phyloP scores from a whole-genome alignment of 1,284 basidiomycete genomes.

The Thelephora terrestris region DNA sequence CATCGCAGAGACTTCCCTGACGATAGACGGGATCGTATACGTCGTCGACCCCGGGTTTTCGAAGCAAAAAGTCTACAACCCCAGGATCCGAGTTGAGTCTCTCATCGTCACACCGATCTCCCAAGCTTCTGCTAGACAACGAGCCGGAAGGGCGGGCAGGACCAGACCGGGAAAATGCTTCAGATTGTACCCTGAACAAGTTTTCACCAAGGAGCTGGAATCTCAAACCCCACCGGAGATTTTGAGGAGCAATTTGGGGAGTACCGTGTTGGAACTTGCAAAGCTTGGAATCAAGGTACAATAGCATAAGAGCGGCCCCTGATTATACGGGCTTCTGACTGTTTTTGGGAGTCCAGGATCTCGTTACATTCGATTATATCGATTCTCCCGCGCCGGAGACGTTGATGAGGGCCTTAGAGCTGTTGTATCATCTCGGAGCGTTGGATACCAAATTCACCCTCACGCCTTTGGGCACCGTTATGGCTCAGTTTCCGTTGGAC shows the following conservation, averaged over 20 bases:
- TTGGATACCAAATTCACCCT: constrained; percentile 85
- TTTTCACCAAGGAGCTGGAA: constrained; percentile 82
- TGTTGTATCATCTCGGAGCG: constrained; percentile 80
- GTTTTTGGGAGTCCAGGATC: constrained; percentile 36
- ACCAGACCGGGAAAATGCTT: constrained; percentile 91
- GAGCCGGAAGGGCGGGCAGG: constrained; percentile 85
- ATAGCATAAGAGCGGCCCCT: too few relatives aligned
- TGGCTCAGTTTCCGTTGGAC: constrained; percentile 95
- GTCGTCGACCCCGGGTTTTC: constrained; percentile 91
- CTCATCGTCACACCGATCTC: constrained; percentile 85
- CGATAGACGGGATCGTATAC: constrained; percentile 92
- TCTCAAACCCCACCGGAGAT: constrained; percentile 91
- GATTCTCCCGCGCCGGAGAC: constrained; percentile 89
- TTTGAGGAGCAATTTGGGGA: constrained; percentile 75
- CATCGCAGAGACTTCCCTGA: constrained; percentile 91
- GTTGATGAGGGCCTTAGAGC: constrained; percentile 85
- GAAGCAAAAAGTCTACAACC: constrained; percentile 90
- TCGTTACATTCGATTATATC: constrained; percentile 83
- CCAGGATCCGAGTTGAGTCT: constrained; percentile 83
- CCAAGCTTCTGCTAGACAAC: constrained; percentile 85
- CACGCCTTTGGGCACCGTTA: constrained; percentile 73
- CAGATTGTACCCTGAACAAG: constrained; percentile 85
- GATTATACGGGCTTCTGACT: neutral
- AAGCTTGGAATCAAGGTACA: constrained; percentile 73
- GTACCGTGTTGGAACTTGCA: constrained; percentile 80